phyloP scores from a whole-genome alignment of 2,329 filamentous ascomycete genomes.

The Aspergillus versicolor region DNA sequence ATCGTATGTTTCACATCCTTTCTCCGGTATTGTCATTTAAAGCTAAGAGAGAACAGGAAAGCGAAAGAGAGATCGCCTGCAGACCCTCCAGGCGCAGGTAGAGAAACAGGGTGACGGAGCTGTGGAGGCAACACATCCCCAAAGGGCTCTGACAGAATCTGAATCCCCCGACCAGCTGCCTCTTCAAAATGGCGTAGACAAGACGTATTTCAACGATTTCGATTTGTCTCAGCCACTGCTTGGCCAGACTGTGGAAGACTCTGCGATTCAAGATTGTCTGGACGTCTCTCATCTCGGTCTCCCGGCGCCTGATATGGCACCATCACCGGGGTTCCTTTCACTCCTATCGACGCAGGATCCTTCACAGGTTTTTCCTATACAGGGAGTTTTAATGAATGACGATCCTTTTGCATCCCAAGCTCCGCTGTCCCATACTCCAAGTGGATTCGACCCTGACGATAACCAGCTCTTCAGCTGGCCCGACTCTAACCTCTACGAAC shows the following conservation, averaged over 20 bases:
- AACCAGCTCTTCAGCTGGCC: background rate
- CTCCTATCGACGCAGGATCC: background rate
- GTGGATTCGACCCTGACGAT: background rate
- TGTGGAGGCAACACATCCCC: too few relatives aligned
- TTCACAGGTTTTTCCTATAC: background rate
- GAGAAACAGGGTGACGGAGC: background rate
- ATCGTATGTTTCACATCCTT: slow-evolving; percentile 31
- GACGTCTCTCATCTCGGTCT: background rate
- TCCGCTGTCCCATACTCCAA: background rate
- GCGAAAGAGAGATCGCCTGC: slow-evolving; percentile 18
- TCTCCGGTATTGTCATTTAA: background rate
- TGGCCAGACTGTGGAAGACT: background rate
- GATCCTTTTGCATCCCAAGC: background rate
- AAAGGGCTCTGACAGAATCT: too few relatives aligned
- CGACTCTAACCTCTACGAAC: background rate
- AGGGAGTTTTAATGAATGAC: background rate
- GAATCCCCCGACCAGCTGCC: too few relatives aligned
- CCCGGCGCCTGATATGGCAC: background rate
- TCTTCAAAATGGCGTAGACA: background rate
- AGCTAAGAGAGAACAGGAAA: slow-evolving; percentile 8
- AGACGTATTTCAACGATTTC: background rate
- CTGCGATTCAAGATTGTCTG: background rate
- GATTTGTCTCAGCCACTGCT: background rate
- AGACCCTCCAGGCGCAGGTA: slow-evolving; percentile 16
- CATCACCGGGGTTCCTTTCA: background rate